Evolutionary conservation across 148 eudicot species (phyloP).

Genomic region (Beta vulgaris): DNA sequence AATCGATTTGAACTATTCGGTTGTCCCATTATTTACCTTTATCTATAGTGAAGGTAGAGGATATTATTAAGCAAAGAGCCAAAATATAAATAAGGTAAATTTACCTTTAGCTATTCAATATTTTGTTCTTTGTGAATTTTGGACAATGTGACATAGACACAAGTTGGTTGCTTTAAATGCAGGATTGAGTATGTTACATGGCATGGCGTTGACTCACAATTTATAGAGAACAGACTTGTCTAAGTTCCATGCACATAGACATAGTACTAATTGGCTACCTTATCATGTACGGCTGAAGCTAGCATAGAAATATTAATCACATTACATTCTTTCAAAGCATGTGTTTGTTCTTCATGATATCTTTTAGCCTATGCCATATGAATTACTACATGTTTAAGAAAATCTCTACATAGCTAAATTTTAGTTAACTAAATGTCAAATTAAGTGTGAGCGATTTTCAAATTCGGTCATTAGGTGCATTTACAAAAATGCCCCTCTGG

Average conservation of each 20-base stretch:
- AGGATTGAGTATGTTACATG: neutral
- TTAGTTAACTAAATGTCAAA: no score
- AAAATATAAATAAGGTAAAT: no score
- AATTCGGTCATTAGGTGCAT: no score
- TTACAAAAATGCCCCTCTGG: no score
- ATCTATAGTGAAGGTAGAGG: no score
- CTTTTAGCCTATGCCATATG: neutral
- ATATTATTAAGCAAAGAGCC: no score
- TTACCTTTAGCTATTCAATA: no score
- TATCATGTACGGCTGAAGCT: neutral
- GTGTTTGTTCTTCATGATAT: neutral
- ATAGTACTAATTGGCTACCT: neutral
- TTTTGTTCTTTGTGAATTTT: neutral
- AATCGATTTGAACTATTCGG: neutral
- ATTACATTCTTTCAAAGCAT: slow-evolving; percentile 3
- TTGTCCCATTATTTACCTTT: neutral
- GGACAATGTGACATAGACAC: neutral
- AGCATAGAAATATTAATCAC: neutral
- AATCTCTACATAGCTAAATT: no score
- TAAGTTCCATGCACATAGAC: neutral
- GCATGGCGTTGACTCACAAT: slow-evolving; percentile 5
- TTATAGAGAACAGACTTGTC: neutral
- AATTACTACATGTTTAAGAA: neutral
- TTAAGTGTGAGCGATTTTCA: no score
- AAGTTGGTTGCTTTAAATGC: slow-evolving; percentile 4